Evolutionary conservation across 2,329 filamentous ascomycete genomes (phyloP), one percentile per base, ranked within the genome.

Genomic region (Botrytis fragariae): DNA sequence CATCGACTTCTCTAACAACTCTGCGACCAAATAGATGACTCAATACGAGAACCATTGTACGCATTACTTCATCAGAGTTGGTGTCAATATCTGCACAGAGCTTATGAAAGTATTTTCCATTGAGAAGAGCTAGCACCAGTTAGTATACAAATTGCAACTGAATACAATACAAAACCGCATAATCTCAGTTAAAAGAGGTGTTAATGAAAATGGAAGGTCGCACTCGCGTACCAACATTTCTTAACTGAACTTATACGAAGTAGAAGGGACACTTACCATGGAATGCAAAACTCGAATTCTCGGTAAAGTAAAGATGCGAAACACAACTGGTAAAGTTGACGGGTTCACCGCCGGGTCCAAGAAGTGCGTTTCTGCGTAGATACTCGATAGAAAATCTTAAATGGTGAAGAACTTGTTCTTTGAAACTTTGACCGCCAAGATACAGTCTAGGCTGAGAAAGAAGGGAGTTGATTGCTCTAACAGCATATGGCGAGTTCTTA

Each of bases 351-450:
- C 82, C 80, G 0, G 83, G 80, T 5, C 88, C 89, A 14, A 95
- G 84, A 0, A 95, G 86, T 61, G 88, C 84, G 77, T 94, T 90
- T 51, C 91, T 85, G 32, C 92, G 87, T 0, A 95, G 85, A 77
- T 94, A 95, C 76, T 95, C 92, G 62, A 95, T 92, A 0, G 92
- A 94, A 81, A 95, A 95, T 5, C 93, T 88, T 10, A 95, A 81
- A 78, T 95, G 92, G 79, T 95, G 92, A 69, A 92, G 86, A 1
- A 94, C 89, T 2, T 92, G 88, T 80, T 91, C 88, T 78, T 90
- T 90, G 69, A 89, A 89, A 60, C 89, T 88, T 3, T 89, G 85
- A 0, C 92, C 91, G 62, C 92, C 92, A 3, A 95, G 85, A 75
- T 91, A 93, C 10, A 95, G 82, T 44, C 90, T 86, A 5, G 89